These are phyloP conservation scores for Paradendryphiella salina DNA, from an alignment of 2,329 filamentous ascomycete genomes.

Conservation along the genomic window DNA sequence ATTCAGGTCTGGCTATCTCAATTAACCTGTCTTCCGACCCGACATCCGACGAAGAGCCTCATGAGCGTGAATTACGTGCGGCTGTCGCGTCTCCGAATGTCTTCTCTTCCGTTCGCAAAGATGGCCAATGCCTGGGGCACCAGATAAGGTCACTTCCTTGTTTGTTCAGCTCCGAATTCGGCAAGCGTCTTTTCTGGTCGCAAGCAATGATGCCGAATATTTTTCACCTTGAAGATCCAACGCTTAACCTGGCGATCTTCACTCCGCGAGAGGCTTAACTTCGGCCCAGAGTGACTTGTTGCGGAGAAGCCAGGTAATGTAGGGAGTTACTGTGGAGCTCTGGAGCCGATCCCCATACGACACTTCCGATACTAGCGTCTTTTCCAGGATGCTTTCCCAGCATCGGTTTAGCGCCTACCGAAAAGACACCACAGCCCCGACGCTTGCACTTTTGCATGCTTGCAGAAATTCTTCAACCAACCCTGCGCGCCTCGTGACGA, in stretches of 20 bases:
- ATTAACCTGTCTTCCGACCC: neutral
- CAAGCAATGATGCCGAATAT: neutral
- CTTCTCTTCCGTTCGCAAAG: neutral
- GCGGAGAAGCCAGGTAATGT: conserved; percentile 9
- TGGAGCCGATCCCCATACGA: conserved; percentile 10
- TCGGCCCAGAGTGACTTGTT: conserved; percentile 9
- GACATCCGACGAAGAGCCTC: neutral
- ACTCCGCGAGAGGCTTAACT: conserved; percentile 12
- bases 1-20: neutral
- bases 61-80: neutral
- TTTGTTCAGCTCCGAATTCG: neutral
- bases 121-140: neutral
- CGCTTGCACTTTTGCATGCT: conserved; percentile 10
- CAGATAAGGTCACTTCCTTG: neutral
- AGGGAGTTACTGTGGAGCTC: conserved; percentile 10
- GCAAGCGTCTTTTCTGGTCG: neutral
- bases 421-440: conserved; percentile 9
- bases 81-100: neutral
- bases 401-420: conserved; percentile 4
- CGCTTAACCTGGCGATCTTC: conserved; percentile 7
- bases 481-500: conserved; percentile 15
- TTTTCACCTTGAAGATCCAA: neutral
- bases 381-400: conserved; percentile 4
- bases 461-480: conserved; percentile 14
- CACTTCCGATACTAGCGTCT: neutral